Percentiles rank a stretch among this genome's conserved stretches.
These are phyloP conservation scores for Rusavskia elegans DNA, from an alignment of 495 filamentous ascomycete species.

Conservation along the genomic window DNA sequence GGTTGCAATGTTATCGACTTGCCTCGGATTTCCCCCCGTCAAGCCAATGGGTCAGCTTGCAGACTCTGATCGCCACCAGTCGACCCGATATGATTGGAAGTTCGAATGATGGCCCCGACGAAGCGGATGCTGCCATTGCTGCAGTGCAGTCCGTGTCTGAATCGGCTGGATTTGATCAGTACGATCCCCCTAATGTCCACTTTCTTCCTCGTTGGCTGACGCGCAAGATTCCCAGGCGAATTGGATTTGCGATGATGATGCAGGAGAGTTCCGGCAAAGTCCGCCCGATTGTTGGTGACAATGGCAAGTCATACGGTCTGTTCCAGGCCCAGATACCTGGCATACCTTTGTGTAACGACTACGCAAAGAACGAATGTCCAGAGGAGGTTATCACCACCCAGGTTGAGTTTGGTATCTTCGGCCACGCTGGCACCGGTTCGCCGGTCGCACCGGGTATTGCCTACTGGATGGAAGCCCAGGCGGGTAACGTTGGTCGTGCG, in stretches of 20 bases:
- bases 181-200: background rate
- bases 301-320: slow-evolving; percentile 3
- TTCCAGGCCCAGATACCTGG: slow-evolving; percentile 3
- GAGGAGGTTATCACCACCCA: background rate
- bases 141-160: background rate
- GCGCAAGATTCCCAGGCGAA: background rate
- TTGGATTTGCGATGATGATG: slow-evolving; percentile 4
- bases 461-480: background rate
- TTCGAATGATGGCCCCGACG: background rate
- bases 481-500: background rate
- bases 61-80: background rate
- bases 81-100: background rate
- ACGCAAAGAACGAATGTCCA: slow-evolving; percentile 2
- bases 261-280: slow-evolving; percentile 5
- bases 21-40: background rate
- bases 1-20: background rate
- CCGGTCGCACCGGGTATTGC: slow-evolving; percentile 3
- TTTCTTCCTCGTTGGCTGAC: background rate
- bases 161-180: background rate
- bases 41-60: background rate
- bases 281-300: slow-evolving; percentile 1
- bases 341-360: background rate
- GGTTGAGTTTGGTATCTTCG: slow-evolving; percentile 1
- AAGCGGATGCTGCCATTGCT: slow-evolving; percentile 2
- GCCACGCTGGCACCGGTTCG: background rate